phyloP scores from a whole-genome alignment of 2,329 filamentous ascomycete species.

The Penicillium vulpinum region DNA sequence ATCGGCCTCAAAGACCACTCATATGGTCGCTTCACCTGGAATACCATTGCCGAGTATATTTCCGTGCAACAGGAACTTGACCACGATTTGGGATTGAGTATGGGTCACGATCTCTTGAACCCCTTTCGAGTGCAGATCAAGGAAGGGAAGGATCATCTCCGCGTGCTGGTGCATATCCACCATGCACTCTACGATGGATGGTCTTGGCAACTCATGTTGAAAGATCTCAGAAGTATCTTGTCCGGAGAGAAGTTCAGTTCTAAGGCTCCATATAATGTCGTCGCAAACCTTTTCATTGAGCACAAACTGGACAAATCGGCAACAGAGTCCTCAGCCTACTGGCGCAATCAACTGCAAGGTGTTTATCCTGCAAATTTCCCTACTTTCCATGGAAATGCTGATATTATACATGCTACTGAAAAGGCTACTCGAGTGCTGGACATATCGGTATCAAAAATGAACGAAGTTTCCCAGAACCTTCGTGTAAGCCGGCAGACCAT shows the following conservation, averaged over 20 bases:
- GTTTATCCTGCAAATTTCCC: conserved; percentile 59
- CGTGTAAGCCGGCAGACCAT: conserved; percentile 66
- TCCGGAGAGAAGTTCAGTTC: conserved; percentile 23
- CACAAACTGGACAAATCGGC: conserved; percentile 31
- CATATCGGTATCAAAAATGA: conserved; percentile 37
- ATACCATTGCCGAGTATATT: conserved; percentile 45
- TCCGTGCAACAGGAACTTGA: conserved; percentile 46
- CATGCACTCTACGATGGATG: conserved; percentile 93
- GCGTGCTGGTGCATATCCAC: conserved; percentile 62
- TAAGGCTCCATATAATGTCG: conserved; percentile 61
- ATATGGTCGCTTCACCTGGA: conserved; percentile 67
- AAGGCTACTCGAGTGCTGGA: conserved; percentile 34
- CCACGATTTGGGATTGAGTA: conserved; percentile 41
- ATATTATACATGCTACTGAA: conserved; percentile 28
- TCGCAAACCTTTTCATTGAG: conserved; percentile 55
- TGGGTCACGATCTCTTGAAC: conserved; percentile 48
- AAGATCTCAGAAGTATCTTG: conserved; percentile 63
- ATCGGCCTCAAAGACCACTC: conserved; percentile 45
- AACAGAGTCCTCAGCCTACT: conserved; percentile 60
- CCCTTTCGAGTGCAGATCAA: conserved; percentile 65
- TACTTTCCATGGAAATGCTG: conserved; percentile 52
- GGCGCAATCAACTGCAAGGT: conserved; percentile 65
- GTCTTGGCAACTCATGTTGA: conserved; percentile 74
- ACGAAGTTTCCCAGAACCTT: conserved; percentile 40
- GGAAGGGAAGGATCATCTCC: conserved; percentile 18